These are phyloP conservation scores for Fistulinella prunicolor DNA, from an alignment of 768 basidiomycete genomes.

Conservation along the genomic window DNA sequence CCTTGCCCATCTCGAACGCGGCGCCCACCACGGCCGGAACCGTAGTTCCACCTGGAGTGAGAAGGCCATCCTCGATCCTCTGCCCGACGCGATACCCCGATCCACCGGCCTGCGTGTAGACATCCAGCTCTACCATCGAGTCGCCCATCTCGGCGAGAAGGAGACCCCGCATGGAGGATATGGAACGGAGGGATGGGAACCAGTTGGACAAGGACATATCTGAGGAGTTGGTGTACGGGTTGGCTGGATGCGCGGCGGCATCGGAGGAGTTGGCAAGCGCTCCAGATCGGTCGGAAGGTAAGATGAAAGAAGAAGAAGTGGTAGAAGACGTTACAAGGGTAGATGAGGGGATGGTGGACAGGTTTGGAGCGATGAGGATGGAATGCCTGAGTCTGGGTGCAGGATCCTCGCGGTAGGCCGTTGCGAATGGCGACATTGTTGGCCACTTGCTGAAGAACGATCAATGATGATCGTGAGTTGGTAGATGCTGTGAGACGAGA, in stretches of 20 bases:
- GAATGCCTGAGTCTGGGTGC: slow-evolving; percentile 8
- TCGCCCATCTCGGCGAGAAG: slow-evolving; percentile 47
- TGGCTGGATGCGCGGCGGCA: slow-evolving; percentile 13
- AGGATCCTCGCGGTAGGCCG: slow-evolving; percentile 1
- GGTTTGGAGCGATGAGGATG: slow-evolving; percentile 17
- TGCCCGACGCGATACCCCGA: slow-evolving; percentile 42
- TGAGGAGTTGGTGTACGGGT: slow-evolving; percentile 5
- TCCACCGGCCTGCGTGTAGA: slow-evolving; percentile 30
- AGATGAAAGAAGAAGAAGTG: slow-evolving; percentile 25
- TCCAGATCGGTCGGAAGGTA: slow-evolving; percentile 15
- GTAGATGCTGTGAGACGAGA: slow-evolving; percentile 13
- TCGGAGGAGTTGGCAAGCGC: slow-evolving; percentile 16
- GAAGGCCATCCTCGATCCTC: slow-evolving; percentile 33
- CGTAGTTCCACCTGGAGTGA: slow-evolving; percentile 32
- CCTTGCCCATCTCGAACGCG: slow-evolving; percentile 17
- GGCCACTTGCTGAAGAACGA: slow-evolving; percentile 12
- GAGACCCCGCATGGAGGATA: slow-evolving; percentile 45
- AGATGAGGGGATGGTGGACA: slow-evolving; percentile 30
- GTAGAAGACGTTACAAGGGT: slow-evolving; percentile 23
- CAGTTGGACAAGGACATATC: slow-evolving; percentile 9
- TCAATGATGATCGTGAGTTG: slow-evolving; percentile 3
- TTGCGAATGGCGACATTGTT: slow-evolving; percentile 11
- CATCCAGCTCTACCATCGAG: slow-evolving; percentile 44
- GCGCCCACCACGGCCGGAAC: slow-evolving; percentile 8
- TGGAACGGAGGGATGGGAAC: slow-evolving; percentile 33